Base-by-base conservation (phyloP, 1,284 basidiomycete species). In the Melampsora abietis-canadensis region DNA sequence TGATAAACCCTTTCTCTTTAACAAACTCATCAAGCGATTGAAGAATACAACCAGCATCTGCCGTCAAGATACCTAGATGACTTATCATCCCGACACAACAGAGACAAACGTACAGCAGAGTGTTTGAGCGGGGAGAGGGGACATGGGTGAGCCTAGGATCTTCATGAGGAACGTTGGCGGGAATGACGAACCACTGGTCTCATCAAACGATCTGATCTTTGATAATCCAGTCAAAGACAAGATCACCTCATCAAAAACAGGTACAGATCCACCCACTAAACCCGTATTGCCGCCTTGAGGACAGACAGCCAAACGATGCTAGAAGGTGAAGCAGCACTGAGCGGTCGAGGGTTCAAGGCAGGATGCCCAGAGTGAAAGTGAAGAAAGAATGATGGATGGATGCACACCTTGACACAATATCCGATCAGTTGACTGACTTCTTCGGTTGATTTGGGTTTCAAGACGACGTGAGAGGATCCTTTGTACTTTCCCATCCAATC, bases 281-380 rank as follows among this genome's bases (percentile, higher is more conserved):
- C 96, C 96, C 0, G 96, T 99, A 84, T 98, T 99, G 37, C 96
- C 96, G 66, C 96, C 95, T 83, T 99, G 96, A 0, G 96, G 96
- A 0, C 97, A 94, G 64, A 98, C 87, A 24, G 90, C 81, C 10
- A 82, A 77, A 66, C 89, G 66, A n/a, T n/a, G n/a, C n/a, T n/a
- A n/a, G n/a, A n/a, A n/a, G n/a, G n/a, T n/a, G n/a, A n/a, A n/a
- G n/a, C n/a, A n/a, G n/a, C n/a, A n/a, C n/a, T n/a, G n/a, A n/a
- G n/a, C n/a, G n/a, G n/a, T n/a, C n/a, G n/a, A n/a, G n/a, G n/a
- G n/a, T n/a, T n/a, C n/a, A n/a, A n/a, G n/a, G n/a, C n/a, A n/a
- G n/a, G n/a, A n/a, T n/a, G n/a, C n/a, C n/a, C n/a, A n/a, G n/a
- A n/a, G n/a, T n/a, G 6, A 54, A 27, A 34, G 27, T 6, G 2